Conservation (phyloP, 768 basidiomycete species). For the Panaeolus papilionaceus region DNA sequence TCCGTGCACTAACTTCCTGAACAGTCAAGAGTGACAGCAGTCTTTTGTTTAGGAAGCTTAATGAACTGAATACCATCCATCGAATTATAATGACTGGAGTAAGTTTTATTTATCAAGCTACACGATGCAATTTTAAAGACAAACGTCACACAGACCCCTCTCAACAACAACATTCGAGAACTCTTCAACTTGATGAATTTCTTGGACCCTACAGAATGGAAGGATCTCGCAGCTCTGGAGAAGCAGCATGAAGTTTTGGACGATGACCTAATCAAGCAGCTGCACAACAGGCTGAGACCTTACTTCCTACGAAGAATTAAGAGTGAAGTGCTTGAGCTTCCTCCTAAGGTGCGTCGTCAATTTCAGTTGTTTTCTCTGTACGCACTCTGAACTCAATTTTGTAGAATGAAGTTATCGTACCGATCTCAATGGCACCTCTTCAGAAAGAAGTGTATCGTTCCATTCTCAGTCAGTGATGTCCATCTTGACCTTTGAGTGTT, state of each 20-base stretch:
- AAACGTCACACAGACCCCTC: constrained; percentile 66
- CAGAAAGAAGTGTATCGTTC: constrained; percentile 91
- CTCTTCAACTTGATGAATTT: constrained; percentile 98
- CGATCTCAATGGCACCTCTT: constrained; percentile 84
- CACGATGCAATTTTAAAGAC: not conserved
- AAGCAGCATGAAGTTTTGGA: constrained; percentile 78
- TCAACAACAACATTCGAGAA: constrained; percentile 97
- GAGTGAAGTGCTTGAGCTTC: constrained; percentile 90
- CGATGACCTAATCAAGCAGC: constrained; percentile 78
- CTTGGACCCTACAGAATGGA: constrained; percentile 80
- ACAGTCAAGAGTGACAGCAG: constrained; percentile 85
- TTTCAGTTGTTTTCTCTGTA: not conserved
- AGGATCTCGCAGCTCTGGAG: constrained; percentile 75
- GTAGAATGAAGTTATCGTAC: constrained; percentile 91
- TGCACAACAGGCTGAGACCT: constrained; percentile 81
- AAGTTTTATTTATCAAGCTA: constrained; percentile 30
- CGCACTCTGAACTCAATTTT: not conserved
- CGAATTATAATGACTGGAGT: constrained; percentile 91
- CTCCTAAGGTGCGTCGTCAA: constrained; percentile 71
- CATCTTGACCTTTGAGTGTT: constrained; percentile 22
- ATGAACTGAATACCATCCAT: constrained; percentile 78
- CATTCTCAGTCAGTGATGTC: constrained; percentile 65
- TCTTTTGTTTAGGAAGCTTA: constrained; percentile 82
- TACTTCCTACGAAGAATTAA: constrained; percentile 96
- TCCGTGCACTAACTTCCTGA: constrained; percentile 8